Base-by-base conservation (phyloP, 352 stramenopile genomes). In the Vaucheria bursata region DNA sequence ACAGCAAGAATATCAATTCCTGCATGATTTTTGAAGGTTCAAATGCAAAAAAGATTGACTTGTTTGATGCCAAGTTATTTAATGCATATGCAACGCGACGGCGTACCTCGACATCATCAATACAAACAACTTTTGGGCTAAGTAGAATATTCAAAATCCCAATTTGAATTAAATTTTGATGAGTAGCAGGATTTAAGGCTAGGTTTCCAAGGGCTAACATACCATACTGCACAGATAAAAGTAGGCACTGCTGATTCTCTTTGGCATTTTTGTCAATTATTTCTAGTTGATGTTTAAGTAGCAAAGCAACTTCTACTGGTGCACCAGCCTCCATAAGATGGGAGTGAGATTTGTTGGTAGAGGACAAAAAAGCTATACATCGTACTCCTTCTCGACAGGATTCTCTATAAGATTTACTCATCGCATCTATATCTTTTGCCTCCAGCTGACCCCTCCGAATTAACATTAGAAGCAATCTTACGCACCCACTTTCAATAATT, bases 61-160 rank as follows among this genome's bases (percentile, higher is more conserved):
- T 88, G 78, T 95, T 93, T 6, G 86, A 88, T 0, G 92, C 93
- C 67, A 95, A 85, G 86, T 97, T 97, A 77, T 97, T 96, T 34
- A 98, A 87, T 36, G 92, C 92, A 85, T 98, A 98, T 12, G 93
- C 91, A 1, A 96, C 86, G 29, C 90, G 89, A 1, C 93, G 90
- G 1, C 92, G 87, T 29, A 93, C 97, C 80, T 97, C 91, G 34
- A 97, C 68, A 65, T 92, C 88, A 33, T 79, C 71, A 6, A 73
- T 69, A 5, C 37, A 72, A 75, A 72, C 72, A 2, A 83, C 78
- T 73, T 97, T 89, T 0, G 76, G 87, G 8, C 88, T 89, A 85
- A 97, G 87, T 25, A 98, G 87, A 12, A 90, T 89, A 1, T 91
- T 88, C 64, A 98, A 88, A 0, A 89, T 88, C 0, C 91, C 91